Evolutionary conservation across 2,329 filamentous ascomycete genomes (phyloP), one percentile per base, ranked within the genome.

Genomic region (Calonectria pauciramosa): DNA sequence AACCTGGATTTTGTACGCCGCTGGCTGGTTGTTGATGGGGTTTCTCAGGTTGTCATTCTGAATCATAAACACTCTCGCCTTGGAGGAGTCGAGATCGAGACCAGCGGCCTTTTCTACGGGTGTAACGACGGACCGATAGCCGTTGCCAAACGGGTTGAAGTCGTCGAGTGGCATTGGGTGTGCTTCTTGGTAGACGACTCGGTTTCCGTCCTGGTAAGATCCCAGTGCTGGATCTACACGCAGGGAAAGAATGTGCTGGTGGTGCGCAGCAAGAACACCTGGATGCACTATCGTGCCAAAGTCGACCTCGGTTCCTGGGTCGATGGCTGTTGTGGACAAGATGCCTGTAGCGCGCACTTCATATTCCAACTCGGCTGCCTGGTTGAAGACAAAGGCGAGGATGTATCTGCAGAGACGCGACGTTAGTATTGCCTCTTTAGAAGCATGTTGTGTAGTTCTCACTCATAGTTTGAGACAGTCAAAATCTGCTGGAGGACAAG

Each of bases 231-330:
- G 91, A 80, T 93, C 91, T 16, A 93, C 86, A 11, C 91, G 89
- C 7, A 93, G 87, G 4, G 90, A 92, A 85, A 96, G 95, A 82
- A 95, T 94, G 84, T 96, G 94, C 82, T 96, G 94, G 80, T 96
- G 94, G 84, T 94, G 56, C 14, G 56, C 64, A 16, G 72, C 72
- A 11, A 74, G 68, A 3, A 74, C 72, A 7, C 72, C 72, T 1
- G 68, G 68, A 41, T 74, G 72, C 13, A 74, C 72, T 1, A 74
- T 54, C 13, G 72, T 74, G 5, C 72, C 72, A 16, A 65, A 80
- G 34, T 78, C 77, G n/a, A 77, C 74, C 41, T 78, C 71, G 34
- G 59, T 51, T 7, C 64, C 54, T 11, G 41, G 34, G 47, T 74
- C 72, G 14, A 74, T 71, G 1, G 41, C 20, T 32, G 72, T 66